Evolutionary conservation across 1,139 yeast species (phyloP).

Genomic region (Sugiyamaella grinbergsii): DNA sequence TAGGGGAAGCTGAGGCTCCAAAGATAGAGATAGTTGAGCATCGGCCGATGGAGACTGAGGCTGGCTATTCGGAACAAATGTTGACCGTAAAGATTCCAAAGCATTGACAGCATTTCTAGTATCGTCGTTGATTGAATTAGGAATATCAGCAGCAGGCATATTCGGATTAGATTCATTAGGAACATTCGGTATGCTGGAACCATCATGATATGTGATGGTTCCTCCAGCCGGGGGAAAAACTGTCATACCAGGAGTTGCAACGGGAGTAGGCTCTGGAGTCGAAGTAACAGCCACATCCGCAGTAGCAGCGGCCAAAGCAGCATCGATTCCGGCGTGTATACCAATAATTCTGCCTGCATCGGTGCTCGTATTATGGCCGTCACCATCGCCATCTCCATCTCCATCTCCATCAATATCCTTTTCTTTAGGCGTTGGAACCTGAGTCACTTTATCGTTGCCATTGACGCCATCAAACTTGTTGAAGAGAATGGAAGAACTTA

Average conservation of each 20-base stretch:
- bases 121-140: neutral
- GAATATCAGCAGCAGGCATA: neutral
- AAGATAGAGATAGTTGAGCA: neutral
- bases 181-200: neutral
- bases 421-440: conserved; percentile 6
- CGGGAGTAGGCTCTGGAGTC: conserved; percentile 8
- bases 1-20: neutral
- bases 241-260: neutral
- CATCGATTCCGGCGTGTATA: neutral
- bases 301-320: conserved; percentile 5
- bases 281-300: conserved; percentile 7
- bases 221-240: neutral
- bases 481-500: conserved; percentile 4
- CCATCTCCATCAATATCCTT: neutral
- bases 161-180: neutral
- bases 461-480: conserved; percentile 1
- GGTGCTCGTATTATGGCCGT: neutral
- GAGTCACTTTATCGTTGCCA: conserved; percentile 2
- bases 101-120: conserved; percentile 2
- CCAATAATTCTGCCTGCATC: neutral
- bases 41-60: neutral
- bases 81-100: conserved; percentile 5
- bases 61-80: neutral
- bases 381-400: neutral
- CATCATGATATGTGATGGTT: neutral